Percentiles rank a stretch among this genome's conserved stretches.
These are phyloP conservation scores for Eucommia ulmoides DNA, from an alignment of 257 asterid species.

Conservation along the genomic window DNA sequence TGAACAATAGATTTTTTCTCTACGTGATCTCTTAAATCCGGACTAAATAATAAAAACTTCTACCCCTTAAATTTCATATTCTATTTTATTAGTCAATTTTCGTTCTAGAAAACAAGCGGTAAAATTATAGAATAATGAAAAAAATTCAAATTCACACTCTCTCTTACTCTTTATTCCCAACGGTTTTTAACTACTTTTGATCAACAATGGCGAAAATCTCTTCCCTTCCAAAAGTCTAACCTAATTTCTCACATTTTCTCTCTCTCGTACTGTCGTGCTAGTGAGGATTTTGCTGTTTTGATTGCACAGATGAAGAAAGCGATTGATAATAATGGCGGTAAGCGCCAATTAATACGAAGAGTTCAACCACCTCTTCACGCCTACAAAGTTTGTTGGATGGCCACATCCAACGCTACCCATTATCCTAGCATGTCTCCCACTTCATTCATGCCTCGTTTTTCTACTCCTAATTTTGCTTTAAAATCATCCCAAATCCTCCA, in stretches of 20 bases:
- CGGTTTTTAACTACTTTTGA: constrained; percentile 35
- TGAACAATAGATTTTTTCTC: too few species aligned
- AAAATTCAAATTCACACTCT: too few species aligned
- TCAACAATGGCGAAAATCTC: not conserved
- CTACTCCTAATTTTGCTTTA: constrained; percentile 16
- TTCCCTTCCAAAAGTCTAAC: constrained; percentile 2
- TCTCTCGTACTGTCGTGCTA: constrained; percentile 9
- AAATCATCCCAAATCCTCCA: constrained; percentile 10
- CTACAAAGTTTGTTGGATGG: constrained; percentile 37
- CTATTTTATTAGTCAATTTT: too few species aligned
- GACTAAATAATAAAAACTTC: too few species aligned
- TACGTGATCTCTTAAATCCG: too few species aligned
- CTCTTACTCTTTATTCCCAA: constrained; percentile 14
- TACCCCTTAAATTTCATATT: too few species aligned
- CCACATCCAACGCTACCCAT: constrained; percentile 25
- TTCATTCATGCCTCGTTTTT: too few species aligned
- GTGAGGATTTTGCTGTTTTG: not conserved
- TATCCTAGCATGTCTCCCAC: constrained; percentile 7
- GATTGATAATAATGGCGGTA: not conserved
- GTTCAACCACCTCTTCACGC: constrained; percentile 33
- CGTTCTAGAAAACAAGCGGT: too few species aligned
- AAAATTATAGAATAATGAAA: too few species aligned
- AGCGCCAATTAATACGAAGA: constrained; percentile 18
- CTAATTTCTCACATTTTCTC: constrained; percentile 17
- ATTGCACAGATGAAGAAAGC: not conserved